Percentiles rank a stretch among this genome's conserved stretches.
Evolutionary conservation across 495 filamentous ascomycete genomes (phyloP).

Genomic region (Aspergillus egyptiacus): DNA sequence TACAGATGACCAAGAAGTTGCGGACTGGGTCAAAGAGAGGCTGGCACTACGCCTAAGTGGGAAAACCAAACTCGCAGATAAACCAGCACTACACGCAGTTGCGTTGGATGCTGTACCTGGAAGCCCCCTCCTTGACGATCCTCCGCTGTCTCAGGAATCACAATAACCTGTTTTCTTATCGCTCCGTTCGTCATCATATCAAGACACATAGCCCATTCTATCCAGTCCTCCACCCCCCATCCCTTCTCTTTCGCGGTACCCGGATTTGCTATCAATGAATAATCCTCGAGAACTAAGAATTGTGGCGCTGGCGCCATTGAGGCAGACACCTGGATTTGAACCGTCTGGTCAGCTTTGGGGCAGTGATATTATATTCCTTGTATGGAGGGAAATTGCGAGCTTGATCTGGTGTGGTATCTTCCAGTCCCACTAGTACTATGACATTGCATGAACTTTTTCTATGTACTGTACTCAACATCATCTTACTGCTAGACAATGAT

Average conservation of each 20-base stretch:
- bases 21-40: conserved; percentile 75
- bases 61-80: conserved; percentile 38
- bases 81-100: conserved; percentile 74
- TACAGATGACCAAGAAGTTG: conserved; percentile 70
- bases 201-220: conserved; percentile 7
- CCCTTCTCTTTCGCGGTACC: conserved; percentile 5
- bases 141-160: conserved; percentile 10
- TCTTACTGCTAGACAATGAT: background rate
- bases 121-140: conserved; percentile 30
- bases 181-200: background rate
- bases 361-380: background rate
- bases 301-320: conserved; percentile 14
- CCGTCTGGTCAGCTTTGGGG: conserved; percentile 8
- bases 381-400: conserved; percentile 1
- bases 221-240: background rate
- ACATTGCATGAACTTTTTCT: background rate
- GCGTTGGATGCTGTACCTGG: conserved; percentile 57
- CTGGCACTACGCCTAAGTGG: conserved; percentile 55
- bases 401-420: background rate
- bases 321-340: background rate
- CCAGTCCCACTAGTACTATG: background rate
- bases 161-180: background rate
- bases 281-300: conserved; percentile 4
- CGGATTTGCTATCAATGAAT: conserved; percentile 3
- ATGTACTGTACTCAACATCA: background rate